Base-by-base conservation (phyloP, 495 filamentous ascomycete species). In the Penicillium coffeae region DNA sequence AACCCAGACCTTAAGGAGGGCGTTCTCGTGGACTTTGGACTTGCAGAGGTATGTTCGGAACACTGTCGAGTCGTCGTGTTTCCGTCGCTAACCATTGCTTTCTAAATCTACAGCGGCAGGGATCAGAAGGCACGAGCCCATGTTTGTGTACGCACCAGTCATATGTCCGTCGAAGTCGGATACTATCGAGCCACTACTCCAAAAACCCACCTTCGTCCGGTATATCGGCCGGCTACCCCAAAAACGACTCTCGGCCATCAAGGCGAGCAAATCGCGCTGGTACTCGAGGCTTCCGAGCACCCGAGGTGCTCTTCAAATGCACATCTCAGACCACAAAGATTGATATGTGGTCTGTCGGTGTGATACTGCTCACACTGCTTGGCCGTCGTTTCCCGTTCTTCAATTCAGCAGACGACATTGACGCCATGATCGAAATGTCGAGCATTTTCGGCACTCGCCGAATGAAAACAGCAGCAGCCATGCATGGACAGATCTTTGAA, bases 241-340 rank as follows among this genome's bases (percentile, higher is more conserved):
- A 90, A 61, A 86, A 87, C 49, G 93, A 98, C 60, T 83, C 81
- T 13, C 81, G 93, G n/a, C 84, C 87, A 0, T 90, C 90, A 34
- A 79, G 89, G 18, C 83, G 93, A 22, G 93, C 93, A 16, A 98
- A 98, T 66, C 82, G 93, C 40, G 93, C 93, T 12, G 93, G 93
- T n/a, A 98, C 93, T 12, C 77, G 93, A 52, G 93, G 93, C 2
- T 98, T 98, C 65, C 86, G 93, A 19, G 94, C 93, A 0, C 93
- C 93, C 35, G 93, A 98, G 65, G 93, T 98, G 13, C 79, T 98
- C 1, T 87, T 98, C 68, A 98, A 98, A 68, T 98, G 93, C 66
- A 97, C 94, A 1, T 85, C 87, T 34, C 93, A 98, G 66, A 95
- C 87, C n/a, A 90, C 87, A 7, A 89, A 89, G 63, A 92, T 98